Conservation (phyloP, 306 rosid genomes). For the Vigna mungo region DNA sequence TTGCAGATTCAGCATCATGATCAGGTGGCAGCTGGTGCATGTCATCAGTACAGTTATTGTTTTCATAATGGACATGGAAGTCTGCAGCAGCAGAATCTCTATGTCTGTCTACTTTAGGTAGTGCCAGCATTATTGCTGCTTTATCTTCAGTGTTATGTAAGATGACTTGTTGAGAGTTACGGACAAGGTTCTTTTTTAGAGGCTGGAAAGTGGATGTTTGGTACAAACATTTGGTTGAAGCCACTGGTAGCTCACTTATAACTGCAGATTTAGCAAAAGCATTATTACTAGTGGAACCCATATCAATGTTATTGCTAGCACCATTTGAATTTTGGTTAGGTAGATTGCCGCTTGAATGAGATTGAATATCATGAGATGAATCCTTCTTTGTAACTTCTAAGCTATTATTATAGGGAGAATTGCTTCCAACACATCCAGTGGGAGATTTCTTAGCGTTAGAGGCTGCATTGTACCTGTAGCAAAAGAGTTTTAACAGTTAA, state of each 20-base stretch:
- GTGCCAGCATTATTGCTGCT: conserved; percentile 51
- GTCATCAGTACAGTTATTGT: conserved; percentile 47
- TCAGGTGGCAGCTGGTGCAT: conserved; percentile 54
- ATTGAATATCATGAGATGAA: conserved; percentile 58
- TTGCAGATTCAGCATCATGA: conserved; percentile 56
- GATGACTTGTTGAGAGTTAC: conserved; percentile 54
- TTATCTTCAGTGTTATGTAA: conserved; percentile 50
- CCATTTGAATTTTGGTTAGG: conserved; percentile 71
- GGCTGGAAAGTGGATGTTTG: conserved; percentile 68
- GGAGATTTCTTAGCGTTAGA: conserved; percentile 70
- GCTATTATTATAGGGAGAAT: conserved; percentile 59
- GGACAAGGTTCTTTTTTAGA: conserved; percentile 49
- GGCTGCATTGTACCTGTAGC: conserved; percentile 68
- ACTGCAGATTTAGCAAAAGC: conserved; percentile 59
- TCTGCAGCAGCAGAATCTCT: conserved; percentile 55
- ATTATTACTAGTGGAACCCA: conserved; percentile 76
- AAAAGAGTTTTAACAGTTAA: conserved; percentile 13
- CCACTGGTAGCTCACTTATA: conserved; percentile 58
- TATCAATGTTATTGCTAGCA: conserved; percentile 73
- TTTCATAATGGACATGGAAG: conserved; percentile 51
- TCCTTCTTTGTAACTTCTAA: conserved; percentile 62
- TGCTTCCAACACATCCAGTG: conserved; percentile 70
- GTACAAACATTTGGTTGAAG: conserved; percentile 59
- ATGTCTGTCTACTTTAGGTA: conserved; percentile 53
- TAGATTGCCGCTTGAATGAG: conserved; percentile 71